Evolutionary conservation across 2,329 filamentous ascomycete species (phyloP).

Genomic region (Venturia nashicola): DNA sequence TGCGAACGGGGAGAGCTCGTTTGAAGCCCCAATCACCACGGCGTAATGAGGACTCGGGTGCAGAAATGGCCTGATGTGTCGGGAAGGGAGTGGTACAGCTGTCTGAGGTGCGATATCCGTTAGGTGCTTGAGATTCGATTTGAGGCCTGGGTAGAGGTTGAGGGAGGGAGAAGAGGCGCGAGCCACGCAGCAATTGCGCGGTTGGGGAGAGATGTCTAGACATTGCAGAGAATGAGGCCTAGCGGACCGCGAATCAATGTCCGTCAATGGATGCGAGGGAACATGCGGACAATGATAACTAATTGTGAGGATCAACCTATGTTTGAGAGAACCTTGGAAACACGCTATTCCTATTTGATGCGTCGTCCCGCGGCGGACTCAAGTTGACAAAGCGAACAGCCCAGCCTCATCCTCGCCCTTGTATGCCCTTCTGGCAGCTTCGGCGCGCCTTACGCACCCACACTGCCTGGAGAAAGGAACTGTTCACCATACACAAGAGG

Average conservation of each 20-base stretch:
- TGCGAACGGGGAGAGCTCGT: constrained; percentile 63
- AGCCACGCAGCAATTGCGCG: constrained; percentile 64
- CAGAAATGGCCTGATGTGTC: constrained; percentile 72
- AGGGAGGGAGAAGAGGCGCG: constrained; percentile 81
- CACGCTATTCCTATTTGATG: neutral
- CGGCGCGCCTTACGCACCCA: neutral
- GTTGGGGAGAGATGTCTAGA: constrained; percentile 38
- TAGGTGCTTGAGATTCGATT: constrained; percentile 24
- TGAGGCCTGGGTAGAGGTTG: constrained; percentile 55
- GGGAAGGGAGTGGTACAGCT: constrained; percentile 67
- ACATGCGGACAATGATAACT: neutral
- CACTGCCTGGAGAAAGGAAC: neutral
- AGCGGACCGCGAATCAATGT: neutral
- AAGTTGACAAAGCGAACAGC: neutral
- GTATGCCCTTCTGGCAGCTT: constrained; percentile 1
- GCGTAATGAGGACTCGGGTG: constrained; percentile 56
- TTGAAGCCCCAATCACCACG: constrained; percentile 92
- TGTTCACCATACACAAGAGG: neutral
- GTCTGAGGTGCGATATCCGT: constrained; percentile 40
- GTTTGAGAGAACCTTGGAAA: neutral
- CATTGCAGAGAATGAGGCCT: neutral
- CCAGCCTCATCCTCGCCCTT: neutral
- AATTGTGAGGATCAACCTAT: neutral
- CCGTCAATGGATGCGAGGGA: neutral
- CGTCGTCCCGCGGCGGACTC: neutral